Conservation (phyloP, 306 rosid species). For the Pterocarpus santalinus region DNA sequence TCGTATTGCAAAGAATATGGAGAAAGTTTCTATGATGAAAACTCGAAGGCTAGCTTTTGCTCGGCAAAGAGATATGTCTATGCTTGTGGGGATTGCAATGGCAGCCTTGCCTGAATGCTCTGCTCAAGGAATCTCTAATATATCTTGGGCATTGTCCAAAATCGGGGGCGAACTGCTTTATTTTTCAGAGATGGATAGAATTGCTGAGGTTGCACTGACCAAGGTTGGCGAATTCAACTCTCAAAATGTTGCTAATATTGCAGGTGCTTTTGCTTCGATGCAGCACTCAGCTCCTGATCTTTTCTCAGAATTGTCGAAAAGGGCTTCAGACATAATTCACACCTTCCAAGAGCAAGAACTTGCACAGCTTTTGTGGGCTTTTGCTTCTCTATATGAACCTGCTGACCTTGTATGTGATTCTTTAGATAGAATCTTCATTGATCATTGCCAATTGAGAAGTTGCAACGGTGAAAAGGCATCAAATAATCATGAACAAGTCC, state of each 20-base stretch:
- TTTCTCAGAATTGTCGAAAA: constrained; percentile 67
- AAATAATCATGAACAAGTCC: constrained; percentile 43
- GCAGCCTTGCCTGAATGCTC: constrained; percentile 86
- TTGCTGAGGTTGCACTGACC: constrained; percentile 85
- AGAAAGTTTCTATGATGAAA: constrained; percentile 72
- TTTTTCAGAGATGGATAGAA: constrained; percentile 93
- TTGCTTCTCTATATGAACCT: constrained; percentile 82
- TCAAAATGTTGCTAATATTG: constrained; percentile 89
- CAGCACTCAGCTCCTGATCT: constrained; percentile 88
- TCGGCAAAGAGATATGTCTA: constrained; percentile 90
- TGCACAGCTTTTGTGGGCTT: constrained; percentile 95
- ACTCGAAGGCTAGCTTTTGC: constrained; percentile 85
- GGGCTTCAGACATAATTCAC: constrained; percentile 73
- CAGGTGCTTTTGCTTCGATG: constrained; percentile 97
- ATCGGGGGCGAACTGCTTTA: constrained; percentile 91
- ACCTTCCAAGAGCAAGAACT: constrained; percentile 92
- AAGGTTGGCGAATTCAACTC: constrained; percentile 82
- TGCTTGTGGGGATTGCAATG: constrained; percentile 92
- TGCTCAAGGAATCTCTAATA: constrained; percentile 88
- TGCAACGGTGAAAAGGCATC: constrained; percentile 43
- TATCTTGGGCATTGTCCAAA: constrained; percentile 93
- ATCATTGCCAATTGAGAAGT: constrained; percentile 59
- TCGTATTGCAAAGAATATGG: constrained; percentile 96
- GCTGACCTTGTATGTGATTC: constrained; percentile 69
- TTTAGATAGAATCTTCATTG: constrained; percentile 64